Percentiles rank a stretch among this genome's conserved stretches.
phyloP scores from a whole-genome alignment of 352 stramenopile species.

The Pythium chondricola region DNA sequence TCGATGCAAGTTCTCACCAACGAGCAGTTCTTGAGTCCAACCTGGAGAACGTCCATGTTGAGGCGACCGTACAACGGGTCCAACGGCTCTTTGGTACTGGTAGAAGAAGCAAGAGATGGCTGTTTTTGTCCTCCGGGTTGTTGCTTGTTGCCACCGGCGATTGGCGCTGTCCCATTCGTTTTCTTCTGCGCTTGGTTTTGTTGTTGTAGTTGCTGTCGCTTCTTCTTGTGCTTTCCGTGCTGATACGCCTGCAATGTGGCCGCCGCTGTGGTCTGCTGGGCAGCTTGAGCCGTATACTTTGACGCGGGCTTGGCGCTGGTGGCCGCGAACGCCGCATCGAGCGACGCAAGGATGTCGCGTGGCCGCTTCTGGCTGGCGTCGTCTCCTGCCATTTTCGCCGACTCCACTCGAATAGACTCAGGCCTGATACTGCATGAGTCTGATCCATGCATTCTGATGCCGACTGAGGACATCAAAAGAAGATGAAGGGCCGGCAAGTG shows the following conservation, averaged over 20 bases:
- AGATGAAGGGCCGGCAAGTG: constrained; percentile 1
- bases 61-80: constrained; percentile 60
- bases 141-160: background rate
- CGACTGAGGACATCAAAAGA: too few relatives aligned
- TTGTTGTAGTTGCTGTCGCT: constrained; percentile 13
- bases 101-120: background rate
- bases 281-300: constrained; percentile 69
- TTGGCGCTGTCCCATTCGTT: background rate
- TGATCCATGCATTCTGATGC: too few relatives aligned
- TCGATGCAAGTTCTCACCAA: too few relatives aligned
- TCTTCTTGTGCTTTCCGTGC: constrained; percentile 54
- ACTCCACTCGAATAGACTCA: background rate
- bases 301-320: constrained; percentile 26
- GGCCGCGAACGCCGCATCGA: constrained; percentile 65
- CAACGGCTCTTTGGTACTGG: constrained; percentile 2
- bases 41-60: constrained; percentile 30
- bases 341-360: constrained; percentile 66
- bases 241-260: constrained; percentile 60
- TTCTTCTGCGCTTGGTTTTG: constrained; percentile 5
- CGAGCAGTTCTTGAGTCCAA: constrained; percentile 68
- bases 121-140: background rate
- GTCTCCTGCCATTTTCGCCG: constrained; percentile 17
- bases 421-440: too few relatives aligned
- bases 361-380: constrained; percentile 50
- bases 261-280: constrained; percentile 26